These are phyloP conservation scores for Podila epicladia DNA, from an alignment of 192 early-diverging fungal genomes.

Conservation along the genomic window DNA sequence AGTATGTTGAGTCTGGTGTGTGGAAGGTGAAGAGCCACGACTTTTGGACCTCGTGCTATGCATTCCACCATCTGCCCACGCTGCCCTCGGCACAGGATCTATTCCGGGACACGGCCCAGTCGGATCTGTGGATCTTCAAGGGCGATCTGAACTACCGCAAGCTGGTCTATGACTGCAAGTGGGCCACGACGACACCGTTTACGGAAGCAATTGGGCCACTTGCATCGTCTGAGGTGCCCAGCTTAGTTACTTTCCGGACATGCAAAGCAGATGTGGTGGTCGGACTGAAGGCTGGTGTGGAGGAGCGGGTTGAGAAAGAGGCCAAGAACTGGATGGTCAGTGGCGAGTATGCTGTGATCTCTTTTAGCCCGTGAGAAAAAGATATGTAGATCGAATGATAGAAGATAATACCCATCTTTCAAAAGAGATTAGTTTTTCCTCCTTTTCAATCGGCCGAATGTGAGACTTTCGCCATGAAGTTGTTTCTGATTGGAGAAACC, in stretches of 20 bases:
- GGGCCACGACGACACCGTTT: conserved; percentile 88
- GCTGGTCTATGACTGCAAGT: conserved; percentile 90
- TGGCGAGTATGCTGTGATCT: conserved; percentile 79
- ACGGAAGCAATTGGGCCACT: conserved; percentile 82
- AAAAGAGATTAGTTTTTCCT: too few relatives aligned
- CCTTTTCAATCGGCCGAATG: too few relatives aligned
- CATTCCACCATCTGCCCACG: conserved; percentile 80
- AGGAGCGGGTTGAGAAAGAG: conserved; percentile 57
- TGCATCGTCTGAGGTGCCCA: conserved; percentile 63
- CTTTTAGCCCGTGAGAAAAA: conserved; percentile 23
- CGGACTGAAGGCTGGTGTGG: conserved; percentile 70
- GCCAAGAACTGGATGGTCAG: conserved; percentile 71
- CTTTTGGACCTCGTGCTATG: conserved; percentile 89
- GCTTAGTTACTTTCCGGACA: conserved; percentile 83
- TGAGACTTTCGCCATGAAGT: too few relatives aligned
- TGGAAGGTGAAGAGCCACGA: conserved; percentile 77
- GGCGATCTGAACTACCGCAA: conserved; percentile 98
- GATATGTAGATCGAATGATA: not conserved
- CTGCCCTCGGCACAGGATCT: conserved; percentile 68
- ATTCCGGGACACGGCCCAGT: conserved; percentile 63
- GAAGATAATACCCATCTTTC: not conserved
- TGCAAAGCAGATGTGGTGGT: conserved; percentile 88
- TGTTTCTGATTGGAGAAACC: too few relatives aligned
- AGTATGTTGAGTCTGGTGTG: conserved; percentile 65
- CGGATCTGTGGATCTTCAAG: conserved; percentile 88